These are phyloP conservation scores for Pichia sp. DNA, from an alignment of 1,139 yeast genomes.

Conservation along the genomic window DNA sequence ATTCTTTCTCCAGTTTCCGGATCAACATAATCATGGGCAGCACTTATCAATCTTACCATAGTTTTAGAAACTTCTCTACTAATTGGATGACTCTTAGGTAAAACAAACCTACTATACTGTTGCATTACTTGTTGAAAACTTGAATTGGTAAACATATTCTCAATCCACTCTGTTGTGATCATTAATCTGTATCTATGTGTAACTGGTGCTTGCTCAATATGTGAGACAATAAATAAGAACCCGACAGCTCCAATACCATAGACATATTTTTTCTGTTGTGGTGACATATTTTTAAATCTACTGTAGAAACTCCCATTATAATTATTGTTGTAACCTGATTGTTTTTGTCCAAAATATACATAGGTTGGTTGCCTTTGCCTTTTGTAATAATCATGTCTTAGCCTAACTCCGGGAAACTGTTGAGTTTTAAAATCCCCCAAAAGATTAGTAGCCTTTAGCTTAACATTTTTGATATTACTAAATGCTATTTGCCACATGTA, in stretches of 20 bases:
- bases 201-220: conserved; percentile 77
- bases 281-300: conserved; percentile 12
- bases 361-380: neutral
- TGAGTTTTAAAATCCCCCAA: neutral
- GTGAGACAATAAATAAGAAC: conserved; percentile 49
- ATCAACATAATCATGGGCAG: conserved; percentile 40
- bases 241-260: conserved; percentile 18
- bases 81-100: conserved; percentile 50
- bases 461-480: neutral
- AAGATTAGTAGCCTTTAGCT: neutral
- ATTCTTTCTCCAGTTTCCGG: conserved; percentile 26
- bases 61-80: conserved; percentile 50
- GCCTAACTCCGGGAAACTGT: neutral
- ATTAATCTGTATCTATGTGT: conserved; percentile 69
- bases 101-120: conserved; percentile 40
- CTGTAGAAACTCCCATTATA: neutral
- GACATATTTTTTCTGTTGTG: conserved; percentile 12
- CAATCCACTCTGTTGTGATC: conserved; percentile 65
- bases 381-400: neutral
- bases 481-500: neutral
- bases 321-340: neutral
- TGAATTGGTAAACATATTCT: conserved; percentile 57
- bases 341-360: neutral
- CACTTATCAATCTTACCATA: conserved; percentile 58
- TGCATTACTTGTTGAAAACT: conserved; percentile 56